A percentile compares a stretch with the other conserved stretches of the same genome.
Evolutionary conservation across 177 flowering plant genomes (phyloP).

Genomic region (Tripterygium wilfordii): DNA sequence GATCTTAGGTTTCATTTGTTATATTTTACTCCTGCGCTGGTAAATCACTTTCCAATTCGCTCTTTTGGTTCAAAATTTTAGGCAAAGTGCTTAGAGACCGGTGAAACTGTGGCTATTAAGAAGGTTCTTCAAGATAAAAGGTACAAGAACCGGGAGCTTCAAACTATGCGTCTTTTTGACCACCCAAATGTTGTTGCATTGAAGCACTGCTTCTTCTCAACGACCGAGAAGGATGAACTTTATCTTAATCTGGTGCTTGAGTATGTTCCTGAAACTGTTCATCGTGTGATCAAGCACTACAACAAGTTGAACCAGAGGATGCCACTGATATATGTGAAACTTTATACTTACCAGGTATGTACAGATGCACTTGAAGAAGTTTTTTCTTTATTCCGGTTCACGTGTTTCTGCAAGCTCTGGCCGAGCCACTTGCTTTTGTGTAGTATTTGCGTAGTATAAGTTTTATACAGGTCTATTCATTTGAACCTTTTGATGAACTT

Average conservation of each 20-base stretch:
- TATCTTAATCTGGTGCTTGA: constrained; percentile 29
- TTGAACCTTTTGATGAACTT: constrained; percentile 2
- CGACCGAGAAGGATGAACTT: constrained; percentile 30
- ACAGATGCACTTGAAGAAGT: too few relatives aligned
- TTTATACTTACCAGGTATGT: constrained; percentile 34
- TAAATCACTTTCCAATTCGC: too few relatives aligned
- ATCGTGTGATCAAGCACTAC: constrained; percentile 24
- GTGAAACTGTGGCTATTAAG: constrained; percentile 75
- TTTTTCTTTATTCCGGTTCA: too few relatives aligned
- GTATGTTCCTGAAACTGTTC: constrained; percentile 30
- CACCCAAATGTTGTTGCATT: constrained; percentile 66
- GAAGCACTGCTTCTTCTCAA: constrained; percentile 68
- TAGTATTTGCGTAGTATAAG: too few relatives aligned
- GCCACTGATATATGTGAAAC: constrained; percentile 31
- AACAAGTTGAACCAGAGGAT: constrained; percentile 26
- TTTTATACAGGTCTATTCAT: too few relatives aligned
- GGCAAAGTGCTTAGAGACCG: constrained; percentile 71
- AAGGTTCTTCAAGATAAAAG: constrained; percentile 73
- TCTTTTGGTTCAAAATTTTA: constrained; percentile 1
- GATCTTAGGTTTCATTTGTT: too few relatives aligned
- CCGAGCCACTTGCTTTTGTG: too few relatives aligned
- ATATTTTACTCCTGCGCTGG: too few relatives aligned
- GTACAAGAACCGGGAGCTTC: constrained; percentile 69
- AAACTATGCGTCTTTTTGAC: constrained; percentile 72
- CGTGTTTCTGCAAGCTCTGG: too few relatives aligned